Conservation (phyloP, 805 yeast species). For the Maudiozyma pseudohumilis region DNA sequence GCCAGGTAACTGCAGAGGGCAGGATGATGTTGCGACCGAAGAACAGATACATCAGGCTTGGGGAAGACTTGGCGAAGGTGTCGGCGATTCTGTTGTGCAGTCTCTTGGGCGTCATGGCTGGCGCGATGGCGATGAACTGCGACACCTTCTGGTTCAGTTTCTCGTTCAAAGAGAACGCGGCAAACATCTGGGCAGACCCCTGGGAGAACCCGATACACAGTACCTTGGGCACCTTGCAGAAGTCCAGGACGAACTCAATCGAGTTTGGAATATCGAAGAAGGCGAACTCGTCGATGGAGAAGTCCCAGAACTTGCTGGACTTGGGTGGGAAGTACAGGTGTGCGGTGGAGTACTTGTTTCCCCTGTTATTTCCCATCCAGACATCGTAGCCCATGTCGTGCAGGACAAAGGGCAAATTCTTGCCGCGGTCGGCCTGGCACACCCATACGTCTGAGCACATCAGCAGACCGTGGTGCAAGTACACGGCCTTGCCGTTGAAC, state of each 20-base stretch:
- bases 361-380: slow-evolving; percentile 88
- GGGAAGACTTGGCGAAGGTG: slow-evolving; percentile 64
- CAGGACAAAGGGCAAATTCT: slow-evolving; percentile 63
- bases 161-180: slow-evolving; percentile 60
- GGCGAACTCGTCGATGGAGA: slow-evolving; percentile 86
- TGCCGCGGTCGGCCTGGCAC: slow-evolving; percentile 36
- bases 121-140: slow-evolving; percentile 73
- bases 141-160: slow-evolving; percentile 46
- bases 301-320: slow-evolving; percentile 65
- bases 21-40: slow-evolving; percentile 70
- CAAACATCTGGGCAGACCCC: slow-evolving; percentile 91
- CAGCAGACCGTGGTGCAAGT: slow-evolving; percentile 83
- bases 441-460: slow-evolving; percentile 85
- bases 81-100: slow-evolving; percentile 68
- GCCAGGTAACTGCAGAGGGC: slow-evolving; percentile 76
- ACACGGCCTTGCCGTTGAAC: slow-evolving; percentile 45
- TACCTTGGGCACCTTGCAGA: slow-evolving; percentile 37
- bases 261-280: slow-evolving; percentile 80
- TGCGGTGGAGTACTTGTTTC: slow-evolving; percentile 84
- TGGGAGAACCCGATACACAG: slow-evolving; percentile 85
- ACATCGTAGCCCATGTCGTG: slow-evolving; percentile 85
- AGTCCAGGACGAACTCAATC: slow-evolving; percentile 56
- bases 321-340: slow-evolving; percentile 42
- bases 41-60: slow-evolving; percentile 54
- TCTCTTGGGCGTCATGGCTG: slow-evolving; percentile 89